Base-by-base conservation (phyloP, 768 basidiomycete species). In the Russula sp. region DNA sequence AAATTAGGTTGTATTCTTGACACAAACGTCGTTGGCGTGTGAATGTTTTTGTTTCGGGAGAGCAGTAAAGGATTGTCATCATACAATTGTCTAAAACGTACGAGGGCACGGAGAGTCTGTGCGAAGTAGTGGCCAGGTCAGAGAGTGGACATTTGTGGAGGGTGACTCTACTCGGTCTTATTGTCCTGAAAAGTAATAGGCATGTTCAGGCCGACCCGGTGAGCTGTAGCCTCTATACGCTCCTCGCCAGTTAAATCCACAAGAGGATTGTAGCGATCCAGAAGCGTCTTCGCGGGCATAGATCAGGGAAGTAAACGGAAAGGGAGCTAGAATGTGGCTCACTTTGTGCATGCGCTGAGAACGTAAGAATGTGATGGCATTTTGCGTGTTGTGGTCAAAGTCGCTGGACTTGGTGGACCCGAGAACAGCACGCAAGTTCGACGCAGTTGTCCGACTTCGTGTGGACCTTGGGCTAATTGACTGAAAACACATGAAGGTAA, bases 201-300 rank as follows among this genome's bases (percentile, higher is more conserved):
- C 81, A 94, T 87, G 70, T 96, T 81, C 59, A 98, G 75, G 5
- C 94, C 94, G 40, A 98, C 94, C 67, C 94, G 79, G 50, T 86
- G 81, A 3, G 93, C 94, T 0, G 94, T 94, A 1, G 91, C 91
- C 70, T 86, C 80, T 65, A 96, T 82, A 68, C 89, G 79, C 72
- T 96, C 92, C 68, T 92, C 85, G 6, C 81, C 77, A 0, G 92
- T 88, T 67, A 95, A 79, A 71, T 94, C 90, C 48, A 87, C 75
- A 20, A 89, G 77, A 0, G 94, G 94, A 73, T 94, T 96, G 77
- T 98, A 98, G 59, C 92, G 80, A 59, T 92, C 89, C 65, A 97
- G 75, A 54, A 97, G 77, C 24, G 78, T 78, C 94, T 97, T 71
- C 18, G 40, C 46, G 64, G 61, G 67, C 64, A 34, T 36, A 28